Percentiles rank a stretch among this genome's conserved stretches.
Conservation (phyloP, 306 rosid genomes). For the Canavalia gladiata region DNA sequence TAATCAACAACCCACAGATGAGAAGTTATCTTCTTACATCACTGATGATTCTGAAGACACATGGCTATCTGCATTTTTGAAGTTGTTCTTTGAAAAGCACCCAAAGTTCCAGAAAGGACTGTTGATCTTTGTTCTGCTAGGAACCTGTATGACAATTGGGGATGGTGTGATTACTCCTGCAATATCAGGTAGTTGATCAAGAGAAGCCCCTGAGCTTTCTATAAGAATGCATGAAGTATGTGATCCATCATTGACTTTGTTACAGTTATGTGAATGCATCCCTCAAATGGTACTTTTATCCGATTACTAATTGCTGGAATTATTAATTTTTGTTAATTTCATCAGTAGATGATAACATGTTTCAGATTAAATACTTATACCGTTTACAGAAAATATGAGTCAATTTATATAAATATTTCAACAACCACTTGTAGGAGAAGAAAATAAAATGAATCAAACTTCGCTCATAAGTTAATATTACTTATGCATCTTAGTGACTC, state of each 20-base stretch:
- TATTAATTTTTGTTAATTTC: constrained; percentile 23
- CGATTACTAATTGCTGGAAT: not conserved
- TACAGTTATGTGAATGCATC: not conserved
- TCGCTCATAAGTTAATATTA: not conserved
- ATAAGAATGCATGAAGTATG: constrained; percentile 6
- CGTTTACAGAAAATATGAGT: not conserved
- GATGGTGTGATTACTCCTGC: constrained; percentile 89
- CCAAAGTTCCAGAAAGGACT: constrained; percentile 62
- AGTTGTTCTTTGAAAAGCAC: constrained; percentile 63
- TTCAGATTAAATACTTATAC: constrained; percentile 9
- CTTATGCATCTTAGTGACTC: not conserved
- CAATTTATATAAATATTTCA: not conserved
- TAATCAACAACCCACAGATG: constrained; percentile 73
- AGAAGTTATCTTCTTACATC: constrained; percentile 48
- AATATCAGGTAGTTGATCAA: constrained; percentile 74
- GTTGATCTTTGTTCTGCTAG: constrained; percentile 74
- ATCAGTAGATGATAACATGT: not conserved
- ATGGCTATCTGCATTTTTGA: constrained; percentile 48
- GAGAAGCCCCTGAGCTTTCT: constrained; percentile 48
- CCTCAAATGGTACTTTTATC: constrained; percentile 1
- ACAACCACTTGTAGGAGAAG: not conserved
- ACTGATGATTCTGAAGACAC: constrained; percentile 50
- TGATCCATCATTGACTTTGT: constrained; percentile 31
- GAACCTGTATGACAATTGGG: constrained; percentile 81
- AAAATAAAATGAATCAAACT: not conserved